Evolutionary conservation across 2,329 filamentous ascomycete genomes (phyloP).

Genomic region (Elsinoe ampelina): DNA sequence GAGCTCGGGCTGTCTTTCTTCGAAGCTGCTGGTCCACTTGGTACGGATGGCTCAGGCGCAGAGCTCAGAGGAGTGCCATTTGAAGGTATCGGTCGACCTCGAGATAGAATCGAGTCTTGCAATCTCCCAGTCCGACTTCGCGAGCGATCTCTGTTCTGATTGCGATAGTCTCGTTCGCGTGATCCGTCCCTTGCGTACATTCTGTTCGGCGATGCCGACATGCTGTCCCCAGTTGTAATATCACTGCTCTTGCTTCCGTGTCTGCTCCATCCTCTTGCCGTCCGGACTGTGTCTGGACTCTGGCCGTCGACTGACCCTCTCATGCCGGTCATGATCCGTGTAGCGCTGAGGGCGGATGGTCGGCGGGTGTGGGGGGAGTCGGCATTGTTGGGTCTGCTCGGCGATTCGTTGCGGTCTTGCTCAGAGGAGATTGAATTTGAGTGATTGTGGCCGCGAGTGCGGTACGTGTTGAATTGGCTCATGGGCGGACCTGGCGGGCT

Average conservation of each 20-base stretch:
- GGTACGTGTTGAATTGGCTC: conserved; percentile 26
- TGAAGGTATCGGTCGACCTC: conserved; percentile 35
- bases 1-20: neutral
- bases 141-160: neutral
- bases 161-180: conserved; percentile 14
- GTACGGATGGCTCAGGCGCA: conserved; percentile 68
- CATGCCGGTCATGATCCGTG: conserved; percentile 9
- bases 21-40: conserved; percentile 54
- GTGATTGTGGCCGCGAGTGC: conserved; percentile 50
- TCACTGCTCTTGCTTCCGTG: conserved; percentile 66
- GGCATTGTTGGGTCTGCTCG: conserved; percentile 22
- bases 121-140: neutral
- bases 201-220: conserved; percentile 49
- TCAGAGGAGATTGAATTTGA: conserved; percentile 53
- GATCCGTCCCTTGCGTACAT: conserved; percentile 36
- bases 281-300: conserved; percentile 16
- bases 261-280: conserved; percentile 37
- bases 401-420: conserved; percentile 32
- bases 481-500: conserved; percentile 25
- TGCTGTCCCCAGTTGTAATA: conserved; percentile 56
- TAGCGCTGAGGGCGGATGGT: conserved; percentile 9
- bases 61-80: conserved; percentile 32
- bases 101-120: conserved; percentile 31
- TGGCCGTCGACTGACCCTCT: conserved; percentile 13
- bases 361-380: conserved; percentile 19